Evolutionary conservation across 2,329 filamentous ascomycete species (phyloP), one percentile per base, ranked within the genome.

Genomic region (Pestalotiopsis sp.): DNA sequence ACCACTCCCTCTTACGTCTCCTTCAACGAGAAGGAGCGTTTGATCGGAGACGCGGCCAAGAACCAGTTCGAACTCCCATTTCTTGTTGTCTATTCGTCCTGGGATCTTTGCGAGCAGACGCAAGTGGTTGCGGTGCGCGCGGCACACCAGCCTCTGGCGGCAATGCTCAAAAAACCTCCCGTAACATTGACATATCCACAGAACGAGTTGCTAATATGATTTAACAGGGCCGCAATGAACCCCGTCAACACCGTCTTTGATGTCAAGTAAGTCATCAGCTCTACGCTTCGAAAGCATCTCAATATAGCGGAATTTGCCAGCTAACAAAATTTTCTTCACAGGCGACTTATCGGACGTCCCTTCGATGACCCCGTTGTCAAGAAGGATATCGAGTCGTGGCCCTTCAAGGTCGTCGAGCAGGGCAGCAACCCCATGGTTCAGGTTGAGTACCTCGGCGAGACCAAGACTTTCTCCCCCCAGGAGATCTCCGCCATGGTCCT

Each of bases 151-250:
- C n/a, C n/a, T n/a, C n/a, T n/a, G n/a, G n/a, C n/a, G n/a, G n/a
- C n/a, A n/a, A n/a, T n/a, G n/a, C n/a, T n/a, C n/a, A n/a, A n/a
- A n/a, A n/a, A n/a, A n/a, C n/a, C n/a, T n/a, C n/a, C n/a, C n/a
- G n/a, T n/a, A n/a, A n/a, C n/a, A n/a, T n/a, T n/a, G n/a, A n/a
- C n/a, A n/a, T n/a, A n/a, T n/a, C n/a, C n/a, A n/a, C n/a, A n/a
- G n/a, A n/a, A n/a, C n/a, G n/a, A n/a, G n/a, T n/a, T n/a, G n/a
- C n/a, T n/a, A n/a, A n/a, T n/a, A n/a, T n/a, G n/a, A n/a, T n/a
- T n/a, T n/a, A n/a, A n/a, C n/a, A n/a, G n/a, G 91, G 96, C 95
- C 81, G 95, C 96, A 80, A 97, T 98, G 94, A 99, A 99, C 93
- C 96, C 96, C 73, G 85, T 85, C 82, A 98, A 98, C 89, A 99